Evolutionary conservation across 441 rosid genomes (phyloP).

Genomic region (Adansonia gregorii): DNA sequence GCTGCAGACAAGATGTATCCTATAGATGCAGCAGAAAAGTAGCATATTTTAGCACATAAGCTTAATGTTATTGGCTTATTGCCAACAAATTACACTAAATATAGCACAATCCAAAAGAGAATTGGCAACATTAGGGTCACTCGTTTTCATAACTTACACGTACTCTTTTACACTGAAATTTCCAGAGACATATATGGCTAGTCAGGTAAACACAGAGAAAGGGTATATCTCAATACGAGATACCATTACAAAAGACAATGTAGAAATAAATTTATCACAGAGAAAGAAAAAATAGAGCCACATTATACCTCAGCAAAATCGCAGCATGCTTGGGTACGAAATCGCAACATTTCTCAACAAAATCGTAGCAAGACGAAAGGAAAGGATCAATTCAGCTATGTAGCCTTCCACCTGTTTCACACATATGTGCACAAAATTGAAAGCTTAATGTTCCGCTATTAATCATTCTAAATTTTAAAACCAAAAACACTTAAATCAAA

Average conservation of each 20-base stretch:
- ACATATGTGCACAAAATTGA: background rate
- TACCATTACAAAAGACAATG: background rate
- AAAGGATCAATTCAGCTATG: constrained; percentile 62
- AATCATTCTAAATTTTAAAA: background rate
- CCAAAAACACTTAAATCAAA: background rate
- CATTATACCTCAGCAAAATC: constrained; percentile 56
- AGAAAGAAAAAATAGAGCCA: background rate
- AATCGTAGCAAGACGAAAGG: constrained; percentile 71
- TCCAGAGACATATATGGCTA: background rate
- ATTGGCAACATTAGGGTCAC: background rate
- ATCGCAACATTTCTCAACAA: constrained; percentile 67
- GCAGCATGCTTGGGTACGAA: constrained; percentile 67
- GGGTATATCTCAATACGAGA: background rate
- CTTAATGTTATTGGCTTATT: background rate
- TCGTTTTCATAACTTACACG: background rate
- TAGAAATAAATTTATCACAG: background rate
- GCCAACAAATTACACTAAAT: background rate
- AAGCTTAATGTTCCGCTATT: background rate
- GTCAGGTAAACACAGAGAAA: background rate
- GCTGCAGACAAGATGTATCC: background rate
- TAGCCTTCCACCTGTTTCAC: constrained; percentile 83
- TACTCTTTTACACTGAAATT: background rate
- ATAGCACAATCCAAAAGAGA: constrained; percentile 5
- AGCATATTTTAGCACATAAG: background rate
- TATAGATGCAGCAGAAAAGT: background rate